Conservation (phyloP, 2,329 filamentous ascomycete genomes). For the Ascochyta rabiei region DNA sequence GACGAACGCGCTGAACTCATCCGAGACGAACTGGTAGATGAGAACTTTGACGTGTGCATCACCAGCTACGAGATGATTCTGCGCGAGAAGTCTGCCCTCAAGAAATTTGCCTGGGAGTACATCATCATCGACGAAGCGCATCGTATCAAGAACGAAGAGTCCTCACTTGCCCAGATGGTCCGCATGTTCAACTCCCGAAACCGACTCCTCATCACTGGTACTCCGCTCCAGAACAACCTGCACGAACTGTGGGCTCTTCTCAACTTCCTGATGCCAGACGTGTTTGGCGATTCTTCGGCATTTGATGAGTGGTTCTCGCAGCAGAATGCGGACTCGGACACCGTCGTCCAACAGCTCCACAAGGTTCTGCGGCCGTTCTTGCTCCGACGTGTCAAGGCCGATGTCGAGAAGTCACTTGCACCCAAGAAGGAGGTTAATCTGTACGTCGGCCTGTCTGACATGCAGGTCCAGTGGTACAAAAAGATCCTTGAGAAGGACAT, state of each 20-base stretch:
- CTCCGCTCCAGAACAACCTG: conserved; percentile 95
- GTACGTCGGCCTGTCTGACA: conserved; percentile 97
- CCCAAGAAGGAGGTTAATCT: conserved; percentile 98
- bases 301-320: conserved; percentile 98
- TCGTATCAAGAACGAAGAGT: conserved; percentile 99
- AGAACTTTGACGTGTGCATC: conserved; percentile 97
- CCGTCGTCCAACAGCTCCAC: conserved; percentile 94
- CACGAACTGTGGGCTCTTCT: conserved; percentile 97
- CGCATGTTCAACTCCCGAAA: conserved; percentile 96
- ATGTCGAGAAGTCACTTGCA: conserved; percentile 95
- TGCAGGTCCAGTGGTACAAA: conserved; percentile 99
- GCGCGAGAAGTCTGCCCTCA: conserved; percentile 89
- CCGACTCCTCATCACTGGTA: conserved; percentile 92
- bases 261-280: conserved; percentile 97
- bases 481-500: conserved; percentile 99
- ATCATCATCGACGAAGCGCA: conserved; percentile 99
- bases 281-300: conserved; percentile 94
- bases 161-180: conserved; percentile 93
- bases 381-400: conserved; percentile 92
- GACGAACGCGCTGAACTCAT: conserved; percentile 90
- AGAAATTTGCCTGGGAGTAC: conserved; percentile 99
- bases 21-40: conserved; percentile 86
- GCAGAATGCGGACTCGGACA: conserved; percentile 89
- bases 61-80: conserved; percentile 99
- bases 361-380: conserved; percentile 91